Percentiles rank a stretch among this genome's conserved stretches.
Evolutionary conservation across 1,284 basidiomycete species (phyloP).

Genomic region (Uromyces viciae-fabae): DNA sequence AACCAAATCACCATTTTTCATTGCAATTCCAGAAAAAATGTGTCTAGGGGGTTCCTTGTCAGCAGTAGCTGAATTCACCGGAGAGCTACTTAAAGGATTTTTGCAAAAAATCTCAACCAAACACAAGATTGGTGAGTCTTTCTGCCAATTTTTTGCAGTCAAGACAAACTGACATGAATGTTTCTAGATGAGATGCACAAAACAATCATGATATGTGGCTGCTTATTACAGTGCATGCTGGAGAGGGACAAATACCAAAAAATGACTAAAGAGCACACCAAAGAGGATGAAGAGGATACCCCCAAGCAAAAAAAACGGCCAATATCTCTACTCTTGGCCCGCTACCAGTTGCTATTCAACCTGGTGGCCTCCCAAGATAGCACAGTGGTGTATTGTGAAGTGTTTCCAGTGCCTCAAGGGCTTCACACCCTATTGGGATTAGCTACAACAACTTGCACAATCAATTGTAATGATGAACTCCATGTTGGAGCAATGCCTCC

Average conservation of each 20-base stretch:
- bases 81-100: constrained; percentile 22
- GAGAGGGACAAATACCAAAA: not conserved
- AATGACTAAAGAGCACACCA: not conserved
- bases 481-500: not conserved
- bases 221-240: not conserved
- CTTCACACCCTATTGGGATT: not conserved
- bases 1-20: constrained; percentile 28
- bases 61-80: constrained; percentile 17
- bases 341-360: not conserved
- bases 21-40: constrained; percentile 32
- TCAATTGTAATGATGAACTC: not conserved
- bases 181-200: constrained; percentile 17
- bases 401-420: not conserved
- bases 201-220: not conserved
- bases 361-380: not conserved
- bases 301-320: not conserved
- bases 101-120: constrained; percentile 28
- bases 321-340: not conserved
- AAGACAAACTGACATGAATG: not conserved
- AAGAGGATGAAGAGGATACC: not conserved
- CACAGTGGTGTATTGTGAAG: not conserved
- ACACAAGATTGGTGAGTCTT: constrained; percentile 12
- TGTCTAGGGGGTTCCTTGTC: constrained; percentile 4
- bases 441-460: not conserved
- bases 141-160: not conserved